Conservation (phyloP, 163 green algal species). For the Prototheca stagnorum region DNA sequence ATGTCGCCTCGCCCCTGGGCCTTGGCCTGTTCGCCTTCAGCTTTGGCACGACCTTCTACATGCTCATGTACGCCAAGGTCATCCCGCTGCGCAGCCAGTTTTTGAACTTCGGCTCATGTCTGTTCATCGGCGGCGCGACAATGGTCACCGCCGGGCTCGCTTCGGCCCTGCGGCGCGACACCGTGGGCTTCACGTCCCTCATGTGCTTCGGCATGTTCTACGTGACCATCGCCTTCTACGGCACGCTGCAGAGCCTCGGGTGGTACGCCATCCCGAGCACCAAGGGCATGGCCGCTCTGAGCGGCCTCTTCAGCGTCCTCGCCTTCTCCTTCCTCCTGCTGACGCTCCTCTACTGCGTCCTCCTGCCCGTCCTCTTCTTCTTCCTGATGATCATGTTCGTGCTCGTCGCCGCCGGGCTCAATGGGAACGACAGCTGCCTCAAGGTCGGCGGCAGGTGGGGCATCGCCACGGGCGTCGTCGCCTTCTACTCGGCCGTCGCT, state of each 20-base stretch:
- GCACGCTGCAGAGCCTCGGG: not conserved
- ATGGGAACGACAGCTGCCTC: not conserved
- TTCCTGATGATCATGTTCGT: conserved; percentile 5
- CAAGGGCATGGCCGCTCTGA: conserved; percentile 1
- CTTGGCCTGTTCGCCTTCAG: conserved; percentile 3
- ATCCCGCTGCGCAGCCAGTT: too few species aligned
- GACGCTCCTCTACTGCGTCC: conserved; percentile 1
- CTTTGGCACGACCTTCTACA: not conserved
- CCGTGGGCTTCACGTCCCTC: conserved; percentile 2
- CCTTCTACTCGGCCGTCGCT: not conserved
- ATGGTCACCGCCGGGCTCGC: not conserved
- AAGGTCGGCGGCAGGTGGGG: conserved; percentile 7
- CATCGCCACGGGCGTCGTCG: not conserved
- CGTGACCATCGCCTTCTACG: not conserved
- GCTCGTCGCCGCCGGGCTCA: not conserved
- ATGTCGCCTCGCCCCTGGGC: conserved; percentile 1
- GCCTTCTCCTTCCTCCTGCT: not conserved
- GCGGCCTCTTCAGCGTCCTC: conserved; percentile 1
- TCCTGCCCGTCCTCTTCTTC: conserved; percentile 1
- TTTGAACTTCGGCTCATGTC: too few species aligned
- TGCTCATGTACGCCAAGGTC: too few species aligned
- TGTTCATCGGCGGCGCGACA: conserved; percentile 1
- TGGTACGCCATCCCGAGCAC: not conserved
- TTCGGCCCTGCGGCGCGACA: conserved; percentile 2
- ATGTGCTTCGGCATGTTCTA: conserved; percentile 2